Base-by-base conservation (phyloP, 345 rosid species). In the Kernera saxatilis region DNA sequence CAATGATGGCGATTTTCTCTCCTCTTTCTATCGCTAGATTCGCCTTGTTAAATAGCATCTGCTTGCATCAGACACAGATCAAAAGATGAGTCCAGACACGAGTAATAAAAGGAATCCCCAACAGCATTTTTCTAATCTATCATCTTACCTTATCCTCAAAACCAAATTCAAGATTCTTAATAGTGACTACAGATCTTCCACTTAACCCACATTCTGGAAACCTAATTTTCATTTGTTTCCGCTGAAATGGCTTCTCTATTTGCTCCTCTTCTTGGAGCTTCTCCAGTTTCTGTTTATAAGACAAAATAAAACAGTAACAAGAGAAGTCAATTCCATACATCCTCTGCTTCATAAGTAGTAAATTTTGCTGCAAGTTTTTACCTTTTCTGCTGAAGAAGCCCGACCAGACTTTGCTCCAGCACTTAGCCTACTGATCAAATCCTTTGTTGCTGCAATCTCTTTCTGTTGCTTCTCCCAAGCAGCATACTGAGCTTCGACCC, bases 311-410 rank as follows among this genome's bases (percentile, higher is more conserved):
- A 13, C 48, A 60, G 19, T n/a, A 21, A 5, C 64, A 45, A 25
- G 25, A 55, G 19, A 45, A 33, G 53, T 55, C n/a, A 32, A 55
- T 68, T 30, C 1, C 8, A 57, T 1, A 30, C 21, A 63, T 17
- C 5, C 13, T 39, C 39, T 29, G 17, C 39, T 25, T 25, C 2
- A 45, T 2, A 73, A 44, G 51, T 36, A 43, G 15, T 53, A 45
- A 52, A 23, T 6, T 15, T 56, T 36, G 37, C 29, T 19, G n/a
- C 54, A 1, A 10, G 3, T 33, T 13, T 67, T 11, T 69, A 90
- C 98, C 96, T 89, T 93, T 78, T 86, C 94, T 21, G 98, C 97
- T 55, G 97, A 76, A 59, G 97, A 91, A 77, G 97, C 97, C 41
- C 97, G 97, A 9, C 97, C 96, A 25, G 97, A 86, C 71, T 87